A percentile compares a stretch with the other conserved stretches of the same genome.
These are phyloP conservation scores for Fusarium hostae DNA, from an alignment of 2,329 filamentous ascomycete species.

Conservation along the genomic window DNA sequence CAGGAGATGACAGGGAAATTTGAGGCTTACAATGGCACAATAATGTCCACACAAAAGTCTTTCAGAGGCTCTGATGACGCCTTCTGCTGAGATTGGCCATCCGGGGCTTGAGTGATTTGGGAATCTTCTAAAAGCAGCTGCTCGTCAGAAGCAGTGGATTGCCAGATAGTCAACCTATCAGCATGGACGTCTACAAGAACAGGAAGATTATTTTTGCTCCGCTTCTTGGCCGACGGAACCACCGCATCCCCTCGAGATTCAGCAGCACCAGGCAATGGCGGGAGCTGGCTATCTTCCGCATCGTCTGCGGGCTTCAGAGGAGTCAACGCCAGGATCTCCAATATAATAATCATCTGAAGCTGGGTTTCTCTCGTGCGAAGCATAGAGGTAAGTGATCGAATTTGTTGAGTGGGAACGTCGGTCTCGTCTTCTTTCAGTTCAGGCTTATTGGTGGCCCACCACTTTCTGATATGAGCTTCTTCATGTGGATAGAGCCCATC, in stretches of 20 bases:
- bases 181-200: conserved; percentile 77
- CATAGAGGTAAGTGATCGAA: conserved; percentile 71
- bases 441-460: conserved; percentile 74
- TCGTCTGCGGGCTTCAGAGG: conserved; percentile 57
- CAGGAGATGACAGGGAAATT: background rate
- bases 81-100: conserved; percentile 54
- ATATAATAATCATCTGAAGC: conserved; percentile 80
- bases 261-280: conserved; percentile 54
- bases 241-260: conserved; percentile 47
- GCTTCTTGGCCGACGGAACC: conserved; percentile 59
- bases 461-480: conserved; percentile 70
- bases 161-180: conserved; percentile 85
- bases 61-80: conserved; percentile 70
- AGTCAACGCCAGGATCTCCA: conserved; percentile 80
- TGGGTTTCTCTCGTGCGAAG: conserved; percentile 81
- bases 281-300: conserved; percentile 59
- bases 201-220: conserved; percentile 71
- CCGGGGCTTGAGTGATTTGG: conserved; percentile 51
- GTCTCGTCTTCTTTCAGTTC: conserved; percentile 62
- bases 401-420: conserved; percentile 60
- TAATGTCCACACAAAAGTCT: conserved; percentile 83
- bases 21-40: conserved; percentile 76
- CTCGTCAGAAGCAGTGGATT: conserved; percentile 75
- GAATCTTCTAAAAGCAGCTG: conserved; percentile 62
- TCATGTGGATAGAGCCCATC: conserved; percentile 76